phyloP scores from a whole-genome alignment of 306 rosid species.

The Sphenostylis stenocarpa region DNA sequence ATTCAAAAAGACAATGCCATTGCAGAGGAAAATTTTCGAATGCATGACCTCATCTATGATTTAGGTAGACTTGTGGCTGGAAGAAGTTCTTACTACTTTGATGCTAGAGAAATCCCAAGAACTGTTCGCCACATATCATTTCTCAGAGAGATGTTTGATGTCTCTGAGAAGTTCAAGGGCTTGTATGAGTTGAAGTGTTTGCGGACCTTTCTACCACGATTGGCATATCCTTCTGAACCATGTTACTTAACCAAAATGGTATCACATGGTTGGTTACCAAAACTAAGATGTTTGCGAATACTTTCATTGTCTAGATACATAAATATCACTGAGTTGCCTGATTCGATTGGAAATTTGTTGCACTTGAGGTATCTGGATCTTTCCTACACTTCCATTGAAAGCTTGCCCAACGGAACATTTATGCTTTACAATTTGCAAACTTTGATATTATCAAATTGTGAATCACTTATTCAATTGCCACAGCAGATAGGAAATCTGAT shows the following conservation, averaged over 20 bases:
- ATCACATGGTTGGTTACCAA: background rate
- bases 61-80: conserved; percentile 4
- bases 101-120: background rate
- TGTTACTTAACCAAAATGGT: background rate
- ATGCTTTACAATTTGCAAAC: conserved; percentile 18
- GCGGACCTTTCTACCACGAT: conserved; percentile 2
- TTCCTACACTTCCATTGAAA: background rate
- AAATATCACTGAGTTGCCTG: background rate
- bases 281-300: background rate
- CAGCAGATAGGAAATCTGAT: background rate
- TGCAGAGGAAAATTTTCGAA: background rate
- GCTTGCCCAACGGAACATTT: background rate
- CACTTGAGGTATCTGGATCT: conserved; percentile 3
- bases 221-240: background rate
- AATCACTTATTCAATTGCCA: background rate
- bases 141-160: background rate
- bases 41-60: conserved; percentile 7
- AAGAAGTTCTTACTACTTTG: background rate
- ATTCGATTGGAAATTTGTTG: conserved; percentile 1
- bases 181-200: background rate
- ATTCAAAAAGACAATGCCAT: background rate
- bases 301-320: background rate
- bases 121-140: conserved; percentile 1
- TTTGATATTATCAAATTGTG: background rate
- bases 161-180: background rate